Evolutionary conservation across 495 filamentous ascomycete species (phyloP).

Genomic region (Neurospora sp.): DNA sequence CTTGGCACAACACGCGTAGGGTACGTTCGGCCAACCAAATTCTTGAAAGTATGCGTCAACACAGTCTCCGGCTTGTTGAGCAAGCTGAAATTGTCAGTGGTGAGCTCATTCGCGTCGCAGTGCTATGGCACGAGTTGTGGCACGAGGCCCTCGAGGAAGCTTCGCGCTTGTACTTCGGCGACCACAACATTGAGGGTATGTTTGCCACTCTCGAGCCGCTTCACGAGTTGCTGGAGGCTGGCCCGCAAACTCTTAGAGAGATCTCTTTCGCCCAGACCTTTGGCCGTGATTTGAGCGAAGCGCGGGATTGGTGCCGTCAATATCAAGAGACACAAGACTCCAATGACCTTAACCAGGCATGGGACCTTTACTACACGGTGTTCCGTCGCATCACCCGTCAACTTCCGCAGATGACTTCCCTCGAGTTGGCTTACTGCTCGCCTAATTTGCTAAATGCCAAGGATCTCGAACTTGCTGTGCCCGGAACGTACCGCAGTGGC

Average conservation of each 20-base stretch:
- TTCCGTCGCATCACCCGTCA: constrained; percentile 95
- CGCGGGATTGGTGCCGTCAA: constrained; percentile 88
- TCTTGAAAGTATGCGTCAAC: constrained; percentile 96
- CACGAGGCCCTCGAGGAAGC: constrained; percentile 98
- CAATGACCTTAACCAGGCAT: constrained; percentile 92
- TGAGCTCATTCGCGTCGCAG: constrained; percentile 91
- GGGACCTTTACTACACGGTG: constrained; percentile 96
- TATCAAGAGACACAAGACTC: constrained; percentile 79
- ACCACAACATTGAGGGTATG: constrained; percentile 95
- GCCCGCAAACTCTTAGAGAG: constrained; percentile 85
- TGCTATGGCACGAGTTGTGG: constrained; percentile 98
- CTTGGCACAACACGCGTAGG: constrained; percentile 59
- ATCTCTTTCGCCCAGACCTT: constrained; percentile 98
- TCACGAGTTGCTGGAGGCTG: constrained; percentile 80
- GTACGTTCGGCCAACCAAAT: constrained; percentile 79
- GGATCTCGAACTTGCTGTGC: constrained; percentile 83
- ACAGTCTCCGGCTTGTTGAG: constrained; percentile 87
- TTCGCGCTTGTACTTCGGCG: constrained; percentile 83
- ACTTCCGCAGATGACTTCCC: constrained; percentile 75
- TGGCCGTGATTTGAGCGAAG: constrained; percentile 86
- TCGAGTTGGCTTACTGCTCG: constrained; percentile 96
- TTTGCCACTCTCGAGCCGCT: constrained; percentile 81
- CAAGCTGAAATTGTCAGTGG: constrained; percentile 91
- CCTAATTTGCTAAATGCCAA: constrained; percentile 75
- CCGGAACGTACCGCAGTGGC: constrained; percentile 85